Base-by-base conservation (phyloP, 2,329 filamentous ascomycete species). In the Monosporascus sp. region DNA sequence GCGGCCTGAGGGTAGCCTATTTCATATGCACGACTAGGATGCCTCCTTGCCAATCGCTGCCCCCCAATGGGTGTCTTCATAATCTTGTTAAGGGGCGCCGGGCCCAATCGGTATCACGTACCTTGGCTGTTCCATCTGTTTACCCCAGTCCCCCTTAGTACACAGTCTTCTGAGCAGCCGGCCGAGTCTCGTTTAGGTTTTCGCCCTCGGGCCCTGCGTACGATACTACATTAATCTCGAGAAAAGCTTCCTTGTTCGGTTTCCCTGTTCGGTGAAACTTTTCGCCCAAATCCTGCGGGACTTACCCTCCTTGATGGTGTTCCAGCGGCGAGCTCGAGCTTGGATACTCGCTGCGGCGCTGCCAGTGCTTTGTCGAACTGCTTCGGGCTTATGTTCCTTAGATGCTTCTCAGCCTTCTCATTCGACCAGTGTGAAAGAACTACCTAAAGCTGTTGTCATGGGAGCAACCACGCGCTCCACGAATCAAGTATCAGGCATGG, bases 11-110 rank as follows among this genome's bases (percentile, higher is more conserved):
- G 56, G 60, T 51, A 63, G 59, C 60, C 59, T 59, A 58, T 61
- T 57, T 51, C 50, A 48, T 56, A 63, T 63, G 61, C 60, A 62
- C 37, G 55, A 59, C 57, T 55, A 62, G 57, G 51, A 55, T 54
- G 40, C 49, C 49, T 55, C 55, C 51, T 44, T 55, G 50, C 60
- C 60, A 63, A 63, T 62, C 50, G 58, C 37, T 56, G 45, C 52
- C 55, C 53, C 57, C 57, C 57, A 60, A 58, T 49, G 53, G 41
- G 46, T 49, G 48, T 58, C 50, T 52, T 41, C 48, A 22, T 50
- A 47, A 40, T 35, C 52, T 45, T 54, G 54, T 41, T 26, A 17
- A 28, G 26, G 22, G 14, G 2, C 14, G 14, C 22, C 5, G 24
- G 43, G 24, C 8, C 43, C 43, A 46, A 46, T 46, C 43, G 14